A percentile compares a stretch with the other conserved stretches of the same genome.
Evolutionary conservation across 2,329 filamentous ascomycete species (phyloP).

Genomic region (Botryotinia calthae): DNA sequence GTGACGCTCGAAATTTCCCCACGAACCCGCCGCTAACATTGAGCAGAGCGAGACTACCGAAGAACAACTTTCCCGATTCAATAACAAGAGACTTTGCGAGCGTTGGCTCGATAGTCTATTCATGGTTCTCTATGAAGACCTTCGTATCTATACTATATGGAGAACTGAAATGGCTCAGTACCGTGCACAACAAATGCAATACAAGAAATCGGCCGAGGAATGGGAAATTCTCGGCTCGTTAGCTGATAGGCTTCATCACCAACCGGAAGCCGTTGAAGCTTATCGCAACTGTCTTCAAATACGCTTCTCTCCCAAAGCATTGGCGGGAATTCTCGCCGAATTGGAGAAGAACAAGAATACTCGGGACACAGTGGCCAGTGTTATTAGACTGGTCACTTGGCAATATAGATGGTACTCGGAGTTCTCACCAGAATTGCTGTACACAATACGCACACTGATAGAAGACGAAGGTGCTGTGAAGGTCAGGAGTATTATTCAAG

Average conservation of each 20-base stretch:
- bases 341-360: constrained; percentile 78
- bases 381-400: constrained; percentile 93
- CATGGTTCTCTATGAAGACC: constrained; percentile 98
- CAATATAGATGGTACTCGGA: constrained; percentile 99
- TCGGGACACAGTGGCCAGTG: constrained; percentile 74
- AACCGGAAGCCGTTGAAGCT: constrained; percentile 87
- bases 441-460: constrained; percentile 85
- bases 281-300: constrained; percentile 84
- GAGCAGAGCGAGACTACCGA: constrained; percentile 61
- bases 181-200: constrained; percentile 86
- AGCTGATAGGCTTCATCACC: constrained; percentile 88
- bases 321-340: constrained; percentile 77
- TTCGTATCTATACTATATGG: constrained; percentile 99
- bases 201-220: constrained; percentile 94
- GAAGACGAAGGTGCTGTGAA: constrained; percentile 98
- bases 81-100: constrained; percentile 95
- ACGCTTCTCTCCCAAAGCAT: constrained; percentile 89
- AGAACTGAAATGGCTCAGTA: constrained; percentile 97
- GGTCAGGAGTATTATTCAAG: constrained; percentile 94
- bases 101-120: constrained; percentile 98
- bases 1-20: constrained; percentile 36
- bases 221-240: constrained; percentile 97
- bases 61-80: constrained; percentile 81
- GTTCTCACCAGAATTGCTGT: constrained; percentile 90
- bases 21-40: constrained; percentile 28